Evolutionary conservation across 495 filamentous ascomycete species (phyloP).

Genomic region (Podospora australis): DNA sequence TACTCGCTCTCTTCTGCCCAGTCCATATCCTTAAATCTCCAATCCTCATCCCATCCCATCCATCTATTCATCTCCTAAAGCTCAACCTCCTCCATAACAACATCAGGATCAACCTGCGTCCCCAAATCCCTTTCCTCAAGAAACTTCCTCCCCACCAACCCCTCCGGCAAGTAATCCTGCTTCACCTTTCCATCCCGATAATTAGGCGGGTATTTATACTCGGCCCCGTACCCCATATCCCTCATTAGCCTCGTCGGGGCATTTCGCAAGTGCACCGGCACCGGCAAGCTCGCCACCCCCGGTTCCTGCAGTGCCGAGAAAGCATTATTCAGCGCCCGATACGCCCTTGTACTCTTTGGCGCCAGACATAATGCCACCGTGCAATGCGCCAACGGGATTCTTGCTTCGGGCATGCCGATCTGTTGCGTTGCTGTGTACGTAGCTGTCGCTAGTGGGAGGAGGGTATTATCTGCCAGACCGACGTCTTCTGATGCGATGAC

Average conservation of each 20-base stretch:
- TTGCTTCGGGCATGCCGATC: constrained; percentile 88
- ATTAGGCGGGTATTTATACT: constrained; percentile 95
- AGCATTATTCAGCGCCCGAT: constrained; percentile 74
- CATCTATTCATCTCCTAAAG: constrained; percentile 3
- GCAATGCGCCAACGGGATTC: constrained; percentile 85
- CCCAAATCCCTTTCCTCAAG: constrained; percentile 81
- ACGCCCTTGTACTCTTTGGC: constrained; percentile 79
- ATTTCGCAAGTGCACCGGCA: constrained; percentile 85
- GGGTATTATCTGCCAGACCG: constrained; percentile 80
- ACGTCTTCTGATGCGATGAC: constrained; percentile 90
- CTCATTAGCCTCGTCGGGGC: constrained; percentile 90
- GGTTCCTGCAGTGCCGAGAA: constrained; percentile 68
- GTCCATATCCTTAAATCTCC: neutral
- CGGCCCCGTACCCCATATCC: constrained; percentile 80
- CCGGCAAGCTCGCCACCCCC: constrained; percentile 66
- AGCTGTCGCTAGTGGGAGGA: constrained; percentile 77
- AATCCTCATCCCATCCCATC: neutral
- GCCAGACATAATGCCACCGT: constrained; percentile 76
- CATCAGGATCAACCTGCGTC: constrained; percentile 60
- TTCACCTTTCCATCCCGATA: constrained; percentile 76
- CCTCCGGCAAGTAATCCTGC: constrained; percentile 85
- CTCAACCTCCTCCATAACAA: constrained; percentile 35
- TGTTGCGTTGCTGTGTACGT: constrained; percentile 80
- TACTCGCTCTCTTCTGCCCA: neutral
- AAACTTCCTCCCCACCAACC: constrained; percentile 61